Base-by-base conservation (phyloP, 768 basidiomycete genomes). In the Boletus subparvulus region DNA sequence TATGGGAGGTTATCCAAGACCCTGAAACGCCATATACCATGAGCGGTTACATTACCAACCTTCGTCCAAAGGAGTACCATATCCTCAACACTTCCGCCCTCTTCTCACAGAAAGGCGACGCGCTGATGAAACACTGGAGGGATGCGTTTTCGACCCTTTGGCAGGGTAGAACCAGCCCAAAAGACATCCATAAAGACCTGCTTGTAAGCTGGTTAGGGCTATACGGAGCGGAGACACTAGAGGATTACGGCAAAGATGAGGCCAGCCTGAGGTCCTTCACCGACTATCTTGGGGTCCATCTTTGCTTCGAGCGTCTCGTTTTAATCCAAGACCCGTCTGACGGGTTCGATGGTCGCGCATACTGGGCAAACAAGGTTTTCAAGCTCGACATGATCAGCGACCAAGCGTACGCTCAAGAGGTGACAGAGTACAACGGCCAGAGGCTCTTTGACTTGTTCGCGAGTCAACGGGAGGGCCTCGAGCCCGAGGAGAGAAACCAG, bases 401-500 rank as follows among this genome's bases (percentile, higher is more conserved):
- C 32, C 42, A 52, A 44, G 51, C 51, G 24, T 52, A 44, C 10
- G 11, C 42, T 12, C 51, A 52, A 42, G 42, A 43, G 33, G 42
- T 36, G 24, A 52, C 51, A 17, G 28, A 44, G 21, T 52, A 52
- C 24, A 33, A 52, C 2, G 51, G 51, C n/a, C 42, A 44, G 33
- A 52, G 24, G 33, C 19, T 52, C 6, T 52, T 52, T 26, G 51
- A 52, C 51, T 52, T 52, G 51, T 52, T 52, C 42, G 51, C 51
- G 24, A 52, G 51, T 36, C 51, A 52, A 26, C 51, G 51, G 12
- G 51, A 52, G 33, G 51, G 51, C 9, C 24, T 52, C 32, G 42
- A 44, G 14, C 21, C 32, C 17, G 21, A 52, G 16, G 41, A 52
- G 21, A 21, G 51, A 52, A 52, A 52, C 43, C 51, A 44, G 13